A percentile compares a stretch with the other conserved stretches of the same genome.
These are phyloP conservation scores for Elsinoe arachidis DNA, from an alignment of 2,329 filamentous ascomycete genomes.

Conservation along the genomic window DNA sequence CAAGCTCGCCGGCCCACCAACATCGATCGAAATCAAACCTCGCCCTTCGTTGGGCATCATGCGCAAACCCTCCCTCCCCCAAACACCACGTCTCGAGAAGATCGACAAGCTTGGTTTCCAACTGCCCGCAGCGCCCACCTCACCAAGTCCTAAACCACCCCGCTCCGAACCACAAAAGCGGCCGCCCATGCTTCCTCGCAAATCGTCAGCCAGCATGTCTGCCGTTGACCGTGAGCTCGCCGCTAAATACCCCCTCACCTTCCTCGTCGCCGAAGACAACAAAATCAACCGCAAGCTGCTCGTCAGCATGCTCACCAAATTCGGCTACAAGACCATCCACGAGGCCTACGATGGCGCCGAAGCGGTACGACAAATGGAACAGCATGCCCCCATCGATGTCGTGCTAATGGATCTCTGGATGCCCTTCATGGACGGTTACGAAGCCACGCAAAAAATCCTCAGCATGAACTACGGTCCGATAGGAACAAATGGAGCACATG, in stretches of 20 bases:
- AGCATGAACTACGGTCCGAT: constrained; percentile 32
- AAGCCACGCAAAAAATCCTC: constrained; percentile 56
- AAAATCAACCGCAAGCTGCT: constrained; percentile 61
- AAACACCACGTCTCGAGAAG: constrained; percentile 13
- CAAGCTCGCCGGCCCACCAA: neutral
- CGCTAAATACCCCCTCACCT: constrained; percentile 53
- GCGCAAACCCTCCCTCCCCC: constrained; percentile 14
- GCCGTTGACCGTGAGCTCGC: constrained; percentile 49
- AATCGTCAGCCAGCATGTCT: constrained; percentile 22
- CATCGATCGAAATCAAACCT: neutral
- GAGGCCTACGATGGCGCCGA: constrained; percentile 62
- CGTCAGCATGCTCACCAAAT: constrained; percentile 56
- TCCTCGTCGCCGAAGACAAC: constrained; percentile 66
- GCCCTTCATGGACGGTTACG: constrained; percentile 64
- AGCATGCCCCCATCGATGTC: constrained; percentile 43
- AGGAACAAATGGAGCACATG: constrained; percentile 9
- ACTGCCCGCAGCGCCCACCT: constrained; percentile 7
- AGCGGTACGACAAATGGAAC: constrained; percentile 52
- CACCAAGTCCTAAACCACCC: neutral
- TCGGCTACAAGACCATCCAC: constrained; percentile 55
- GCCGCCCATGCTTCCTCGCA: constrained; percentile 15
- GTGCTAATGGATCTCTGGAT: constrained; percentile 72
- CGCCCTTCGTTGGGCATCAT: constrained; percentile 1
- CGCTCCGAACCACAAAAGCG: constrained; percentile 13
- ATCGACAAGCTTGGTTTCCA: constrained; percentile 12